These are phyloP conservation scores for Kwoniella europaea DNA, from an alignment of 768 basidiomycete species.

Conservation along the genomic window DNA sequence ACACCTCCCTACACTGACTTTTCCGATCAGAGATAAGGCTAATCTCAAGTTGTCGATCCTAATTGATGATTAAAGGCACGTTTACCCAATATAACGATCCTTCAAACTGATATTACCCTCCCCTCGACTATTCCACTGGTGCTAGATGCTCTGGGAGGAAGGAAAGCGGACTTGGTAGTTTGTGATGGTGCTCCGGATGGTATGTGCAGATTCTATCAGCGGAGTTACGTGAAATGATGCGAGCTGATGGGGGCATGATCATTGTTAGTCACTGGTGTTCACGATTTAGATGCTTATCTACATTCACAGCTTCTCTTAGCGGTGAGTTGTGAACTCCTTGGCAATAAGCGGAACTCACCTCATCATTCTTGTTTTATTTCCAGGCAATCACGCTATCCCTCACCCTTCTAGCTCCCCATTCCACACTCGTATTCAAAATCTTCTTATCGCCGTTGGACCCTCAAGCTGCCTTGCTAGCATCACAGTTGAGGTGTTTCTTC, in stretches of 20 bases:
- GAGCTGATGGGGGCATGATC: not conserved
- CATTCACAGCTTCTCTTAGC: slow-evolving; percentile 61
- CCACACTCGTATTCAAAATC: slow-evolving; percentile 62
- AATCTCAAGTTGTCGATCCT: not conserved
- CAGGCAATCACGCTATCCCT: slow-evolving; percentile 61
- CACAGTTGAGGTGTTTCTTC: slow-evolving; percentile 60
- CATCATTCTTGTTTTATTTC: not conserved
- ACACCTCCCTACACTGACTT: not conserved
- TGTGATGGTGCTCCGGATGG: slow-evolving; percentile 63
- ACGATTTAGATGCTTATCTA: slow-evolving; percentile 62
- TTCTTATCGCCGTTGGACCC: slow-evolving; percentile 59
- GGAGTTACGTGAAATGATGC: not conserved
- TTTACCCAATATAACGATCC: slow-evolving; percentile 58
- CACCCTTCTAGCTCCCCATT: slow-evolving; percentile 59
- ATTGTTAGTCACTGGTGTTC: slow-evolving; percentile 60
- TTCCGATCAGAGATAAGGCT: not conserved
- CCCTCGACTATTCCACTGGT: slow-evolving; percentile 59
- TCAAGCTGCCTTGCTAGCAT: slow-evolving; percentile 57
- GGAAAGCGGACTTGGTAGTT: slow-evolving; percentile 61
- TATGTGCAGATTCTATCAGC: slow-evolving; percentile 16
- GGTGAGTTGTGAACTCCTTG: slow-evolving; percentile 39
- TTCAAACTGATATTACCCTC: slow-evolving; percentile 61
- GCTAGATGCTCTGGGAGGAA: slow-evolving; percentile 59
- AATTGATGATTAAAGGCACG: slow-evolving; percentile 55
- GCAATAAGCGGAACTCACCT: not conserved